Base-by-base conservation (phyloP, 306 rosid species). In the Quillaja saponaria region DNA sequence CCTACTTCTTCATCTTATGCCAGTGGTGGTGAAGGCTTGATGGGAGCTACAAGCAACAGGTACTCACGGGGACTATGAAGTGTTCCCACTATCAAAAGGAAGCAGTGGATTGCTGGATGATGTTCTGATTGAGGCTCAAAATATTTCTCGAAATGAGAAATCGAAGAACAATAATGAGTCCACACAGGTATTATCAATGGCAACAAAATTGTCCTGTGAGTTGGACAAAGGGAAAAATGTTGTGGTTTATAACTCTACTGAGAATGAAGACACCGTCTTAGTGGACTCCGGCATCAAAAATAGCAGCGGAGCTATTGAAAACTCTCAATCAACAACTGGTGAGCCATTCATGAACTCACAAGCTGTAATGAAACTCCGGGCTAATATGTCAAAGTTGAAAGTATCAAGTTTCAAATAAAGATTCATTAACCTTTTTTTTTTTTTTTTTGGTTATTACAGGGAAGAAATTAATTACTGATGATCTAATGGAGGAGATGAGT, bases 51-150 rank as follows among this genome's bases (percentile, higher is more conserved):
- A 19, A 66, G 56, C 57, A 51, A 25, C 4, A 1, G 13, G 13
- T 39, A 7, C 35, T 67, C 54, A 28, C 8, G 25, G 63, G 63
- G 72, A 49, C 15, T 49, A 76, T 44, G 40, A 62, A n/a, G 74
- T 56, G 25, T 46, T 79, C 11, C 71, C 65, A 12, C 33, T 53
- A 10, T 51, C 63, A 3, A 73, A 44, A 4, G 67, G 60, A 19
- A 82, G 83, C 58, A 82, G 78, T 47, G 95, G 95, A 8, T 63
- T 87, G 28, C 71, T 87, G 69, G 88, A 83, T 50, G 91, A 69
- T 48, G n/a, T 87, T 7, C 65, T 85, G 46, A 34, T 37, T 37
- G 83, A 85, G 71, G 81, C 80, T 52, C 66, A 48, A 51, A 72
- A 47, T 13, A 63, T 75, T 44, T 76, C 74, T 39, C 62, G 69